Base-by-base conservation (phyloP, 306 rosid species). In the Acmispon strigosus region DNA sequence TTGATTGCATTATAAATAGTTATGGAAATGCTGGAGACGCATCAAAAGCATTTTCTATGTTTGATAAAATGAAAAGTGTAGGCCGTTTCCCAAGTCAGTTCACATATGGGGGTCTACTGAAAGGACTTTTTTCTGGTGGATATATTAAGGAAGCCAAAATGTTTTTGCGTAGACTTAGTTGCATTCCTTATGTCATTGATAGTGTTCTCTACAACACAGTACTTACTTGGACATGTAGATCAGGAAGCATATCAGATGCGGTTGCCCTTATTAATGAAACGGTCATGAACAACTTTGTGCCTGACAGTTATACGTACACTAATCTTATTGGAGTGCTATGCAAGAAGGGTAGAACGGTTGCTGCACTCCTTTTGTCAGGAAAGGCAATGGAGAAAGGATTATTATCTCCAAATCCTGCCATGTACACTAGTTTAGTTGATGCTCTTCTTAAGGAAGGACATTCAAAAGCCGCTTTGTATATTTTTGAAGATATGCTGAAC, bases 381-480 rank as follows among this genome's bases (percentile, higher is more conserved):
- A 87, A 81, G 47, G 52, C 83, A 52, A 70, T 83, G 77, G 86
- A 84, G 62, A 84, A 81, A 32, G 87, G 79, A 49, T 57, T 78
- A 50, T 56, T 82, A 20, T 70, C 83, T 11, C 80, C 83, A 34
- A 82, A 83, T 82, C 79, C 81, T 78, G 82, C 76, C 7, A 3
- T 83, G 51, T 84, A 81, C 82, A 81, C 96, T 80, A 69, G 83
- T 75, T 81, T 90, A 57, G 61, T 86, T 70, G 80, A 78, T 75
- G 90, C 87, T 16, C 85, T 90, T 77, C 84, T 87, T 66, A 90
- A 86, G 87, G 85, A 60, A 17, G 91, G 96, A 47, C 90, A 87
- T 48, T 62, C 87, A 52, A 84, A 82, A 79, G 87, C 76, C 22
- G 93, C 94, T 66, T 67, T 69, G 56, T 84, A 76, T 83, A 74